A percentile compares a stretch with the other conserved stretches of the same genome.
These are phyloP conservation scores for Camillea tinctor DNA, from an alignment of 2,329 filamentous ascomycete species.

Conservation along the genomic window DNA sequence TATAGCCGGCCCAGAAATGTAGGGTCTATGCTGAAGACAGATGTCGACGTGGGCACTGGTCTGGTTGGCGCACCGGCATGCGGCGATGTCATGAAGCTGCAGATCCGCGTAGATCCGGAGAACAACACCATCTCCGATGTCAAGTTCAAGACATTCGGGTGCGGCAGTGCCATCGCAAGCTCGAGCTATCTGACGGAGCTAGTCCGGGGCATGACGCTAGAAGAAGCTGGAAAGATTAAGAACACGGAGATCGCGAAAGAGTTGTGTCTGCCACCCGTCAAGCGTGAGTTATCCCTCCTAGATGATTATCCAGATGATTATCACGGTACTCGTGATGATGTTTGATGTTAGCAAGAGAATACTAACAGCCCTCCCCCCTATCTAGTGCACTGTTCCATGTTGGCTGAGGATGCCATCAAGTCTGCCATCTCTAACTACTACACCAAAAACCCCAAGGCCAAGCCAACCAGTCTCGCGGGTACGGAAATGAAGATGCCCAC, in stretches of 20 bases:
- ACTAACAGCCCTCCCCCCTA: slow-evolving; percentile 21
- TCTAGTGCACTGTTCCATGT: slow-evolving; percentile 85
- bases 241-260: slow-evolving; percentile 99
- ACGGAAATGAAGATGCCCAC: slow-evolving; percentile 67
- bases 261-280: slow-evolving; percentile 75
- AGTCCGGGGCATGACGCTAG: slow-evolving; percentile 92
- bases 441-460: slow-evolving; percentile 80
- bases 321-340: not conserved
- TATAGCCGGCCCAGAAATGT: slow-evolving; percentile 79
- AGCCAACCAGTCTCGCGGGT: slow-evolving; percentile 72
- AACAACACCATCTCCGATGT: slow-evolving; percentile 75
- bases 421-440: slow-evolving; percentile 89
- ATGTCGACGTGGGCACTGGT: slow-evolving; percentile 70
- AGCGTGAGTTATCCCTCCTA: slow-evolving; percentile 50
- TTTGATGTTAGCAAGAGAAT: not conserved
- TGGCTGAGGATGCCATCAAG: slow-evolving; percentile 91
- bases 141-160: slow-evolving; percentile 84
- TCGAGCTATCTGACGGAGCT: slow-evolving; percentile 94
- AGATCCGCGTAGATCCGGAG: slow-evolving; percentile 77
- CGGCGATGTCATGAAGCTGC: slow-evolving; percentile 91
- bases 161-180: slow-evolving; percentile 84
- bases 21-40: slow-evolving; percentile 71
- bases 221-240: slow-evolving; percentile 87
- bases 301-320: slow-evolving; percentile 1
- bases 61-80: slow-evolving; percentile 86